Evolutionary conservation across 768 basidiomycete species (phyloP), one percentile per base, ranked within the genome.

Genomic region (Suillus ampliporus): DNA sequence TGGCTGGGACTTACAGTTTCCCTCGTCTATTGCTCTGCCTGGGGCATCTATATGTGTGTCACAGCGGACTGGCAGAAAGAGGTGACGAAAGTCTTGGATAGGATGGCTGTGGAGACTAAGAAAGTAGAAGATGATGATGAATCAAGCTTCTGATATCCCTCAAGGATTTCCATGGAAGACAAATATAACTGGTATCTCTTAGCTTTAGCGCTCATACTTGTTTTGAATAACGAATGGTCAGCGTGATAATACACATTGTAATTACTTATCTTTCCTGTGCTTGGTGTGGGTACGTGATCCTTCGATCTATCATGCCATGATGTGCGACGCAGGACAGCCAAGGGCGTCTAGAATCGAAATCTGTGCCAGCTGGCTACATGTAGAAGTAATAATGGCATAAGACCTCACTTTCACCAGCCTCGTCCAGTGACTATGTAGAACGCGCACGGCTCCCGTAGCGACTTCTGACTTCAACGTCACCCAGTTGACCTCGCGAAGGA

Each of bases 1-100:
- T 97, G 95, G 95, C 80, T 90, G 46, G 95, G 95, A 15, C 78
- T 96, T 40, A 91, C 91, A 0, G 70, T 85, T 7, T 86, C 90
- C 1, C 78, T 94, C 23, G 77, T 91, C n/a, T 94, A 56, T 74
- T 87, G 14, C 87, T 88, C 74, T 78, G 81, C 50, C 9, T 71
- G 86, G 17, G 89, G 89, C 3, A 80, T 85, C 2, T 80, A 78
- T 70, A 67, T 88, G 1, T 84, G 81, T 54, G 40, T 92, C 17
- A 70, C 76, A 23, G 85, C 90, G 5, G 82, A 94, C 72, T 94
- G 92, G 92, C 71, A 85, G 68, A 88, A 89, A 65, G 90, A 89
- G 17, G 28, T 11, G 9, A 19, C 2, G 17, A 50, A 26, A 9
- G 41, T 43, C 4, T 73, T 70, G 62, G 73, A 78, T 48, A 77